Base-by-base conservation (phyloP, 441 rosid species). In the Theobroma grandiflorum region DNA sequence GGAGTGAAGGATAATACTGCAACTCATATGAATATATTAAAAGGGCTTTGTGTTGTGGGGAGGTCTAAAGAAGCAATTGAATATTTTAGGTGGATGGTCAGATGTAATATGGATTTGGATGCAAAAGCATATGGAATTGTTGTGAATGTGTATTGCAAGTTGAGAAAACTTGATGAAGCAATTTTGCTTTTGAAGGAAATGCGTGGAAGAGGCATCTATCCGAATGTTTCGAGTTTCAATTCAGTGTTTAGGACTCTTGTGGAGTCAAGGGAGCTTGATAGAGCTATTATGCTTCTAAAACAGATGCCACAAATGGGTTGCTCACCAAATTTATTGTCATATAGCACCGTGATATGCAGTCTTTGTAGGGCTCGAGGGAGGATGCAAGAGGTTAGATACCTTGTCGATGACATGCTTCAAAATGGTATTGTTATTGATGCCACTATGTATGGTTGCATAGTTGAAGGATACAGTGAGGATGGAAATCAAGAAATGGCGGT, bases 1-100 rank as follows among this genome's bases (percentile, higher is more conserved):
- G 89, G 89, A 9, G 16, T 84, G 73, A 87, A 69, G 77, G 91
- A 85, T 57, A 85, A 85, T 80, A 35, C 62, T 68, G 82, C 84
- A 7, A 85, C 86, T 68, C 87, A 78, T 73, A 52, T 68, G 38
- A 87, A 80, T 38, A 87, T 88, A 49, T 68, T 85, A n/a, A 88
- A 85, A 67, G 89, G 91, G 49, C 80, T 85, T 47, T 75, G 72
- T 20, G 3, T 37, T 8, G 83, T 45, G 2, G 84, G 84, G 74
- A 85, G 81, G 78, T 75, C 80, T 1, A 67, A 66, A 4, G 80
- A 87, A 70, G 88, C 81, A 77, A 66, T 78, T 53, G 43, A 69
- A 47, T 85, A 87, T 82, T 81, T 88, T 31, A 78, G 43, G 65
- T 72, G 82, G 78, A 79, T 84, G 80, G 62, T 65, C 8, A 74